These are phyloP conservation scores for Recurvomyces mirabilis DNA, from an alignment of 495 filamentous ascomycete genomes.

Conservation along the genomic window DNA sequence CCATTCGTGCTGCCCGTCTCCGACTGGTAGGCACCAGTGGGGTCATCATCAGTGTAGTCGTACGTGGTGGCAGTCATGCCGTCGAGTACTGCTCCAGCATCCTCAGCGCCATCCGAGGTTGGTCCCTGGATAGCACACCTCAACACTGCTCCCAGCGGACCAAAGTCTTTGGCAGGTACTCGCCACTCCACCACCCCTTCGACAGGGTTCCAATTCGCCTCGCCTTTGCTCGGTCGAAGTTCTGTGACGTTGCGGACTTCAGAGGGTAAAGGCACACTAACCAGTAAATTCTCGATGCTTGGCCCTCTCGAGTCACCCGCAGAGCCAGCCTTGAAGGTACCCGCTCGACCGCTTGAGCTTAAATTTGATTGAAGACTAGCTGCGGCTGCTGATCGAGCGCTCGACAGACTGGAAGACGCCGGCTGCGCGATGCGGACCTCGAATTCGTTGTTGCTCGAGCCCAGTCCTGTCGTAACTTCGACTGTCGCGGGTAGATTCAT, in stretches of 20 bases:
- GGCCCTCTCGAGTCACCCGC: slow-evolving; percentile 32
- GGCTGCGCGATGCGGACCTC: slow-evolving; percentile 70
- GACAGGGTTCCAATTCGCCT: slow-evolving; percentile 66
- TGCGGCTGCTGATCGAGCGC: slow-evolving; percentile 17
- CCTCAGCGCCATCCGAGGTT: slow-evolving; percentile 47
- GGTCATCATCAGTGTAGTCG: slow-evolving; percentile 48
- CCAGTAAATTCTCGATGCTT: slow-evolving; percentile 63
- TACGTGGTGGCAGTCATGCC: slow-evolving; percentile 26
- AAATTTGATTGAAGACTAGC: slow-evolving; percentile 19
- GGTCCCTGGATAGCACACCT: slow-evolving; percentile 69
- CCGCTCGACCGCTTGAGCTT: neutral
- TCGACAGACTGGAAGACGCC: slow-evolving; percentile 39
- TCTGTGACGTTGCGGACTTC: slow-evolving; percentile 79
- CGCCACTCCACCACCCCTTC: slow-evolving; percentile 71
- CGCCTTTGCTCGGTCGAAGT: slow-evolving; percentile 70
- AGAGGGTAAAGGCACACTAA: slow-evolving; percentile 70
- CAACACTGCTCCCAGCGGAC: slow-evolving; percentile 49
- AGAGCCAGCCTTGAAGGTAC: slow-evolving; percentile 1
- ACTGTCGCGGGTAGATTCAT: slow-evolving; percentile 71
- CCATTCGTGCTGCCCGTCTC: no score
- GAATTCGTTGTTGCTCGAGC: slow-evolving; percentile 65
- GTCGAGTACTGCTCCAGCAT: slow-evolving; percentile 29
- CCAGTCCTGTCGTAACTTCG: slow-evolving; percentile 70
- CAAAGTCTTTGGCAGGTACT: slow-evolving; percentile 58
- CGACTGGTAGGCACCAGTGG: no score